Evolutionary conservation across 1,284 basidiomycete species (phyloP), one percentile per base, ranked within the genome.

Genomic region (Sanghuangporus sanghuang): DNA sequence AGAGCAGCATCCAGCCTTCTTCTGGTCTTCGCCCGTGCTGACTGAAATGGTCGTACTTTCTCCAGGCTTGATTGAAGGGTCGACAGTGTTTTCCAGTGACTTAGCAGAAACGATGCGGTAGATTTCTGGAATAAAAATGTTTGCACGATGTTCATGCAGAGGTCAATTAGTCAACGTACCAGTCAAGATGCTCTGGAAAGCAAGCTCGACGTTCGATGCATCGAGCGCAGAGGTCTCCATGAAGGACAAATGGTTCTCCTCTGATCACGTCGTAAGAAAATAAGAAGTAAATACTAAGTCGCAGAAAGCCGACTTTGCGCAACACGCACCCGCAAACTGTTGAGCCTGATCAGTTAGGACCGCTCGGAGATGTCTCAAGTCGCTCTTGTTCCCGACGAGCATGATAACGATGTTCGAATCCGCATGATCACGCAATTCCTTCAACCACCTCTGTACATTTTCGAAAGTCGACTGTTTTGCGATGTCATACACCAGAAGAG

Each of bases 141-240:
- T 1, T 27, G 40, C 23, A 69, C 59, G 36, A 54, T 61, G 18
- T 36, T 36, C 36, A 58, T 32, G 42, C 21, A 21, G 7, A 36
- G 65, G 64, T 7, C 39, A 21, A 64, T 71, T 56, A 58, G 1
- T 67, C 18, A 77, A 46, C 86, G 67, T 63, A 95, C 95, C 95
- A 61, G 93, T 92, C 66, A 99, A 84, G 73, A 98, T 98, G 71
- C 89, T 96, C 78, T 98, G 95, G 89, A 99, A 99, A 60, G 96
- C 95, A 62, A 85, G 79, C 79, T 98, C 96, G 76, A 99, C 97
- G 79, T 98, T 98, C 61, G 93, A 95, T 69, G 96, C 95, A 85
- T 99, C 96, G 84, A 99, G 88, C 76, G 97, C 96, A 71, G 97
- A 99, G 66, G 96, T 99, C 83, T 99, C 96, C 71, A 99, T 98